phyloP scores from a whole-genome alignment of 805 yeast species.

The Cyberlindnera maritima region DNA sequence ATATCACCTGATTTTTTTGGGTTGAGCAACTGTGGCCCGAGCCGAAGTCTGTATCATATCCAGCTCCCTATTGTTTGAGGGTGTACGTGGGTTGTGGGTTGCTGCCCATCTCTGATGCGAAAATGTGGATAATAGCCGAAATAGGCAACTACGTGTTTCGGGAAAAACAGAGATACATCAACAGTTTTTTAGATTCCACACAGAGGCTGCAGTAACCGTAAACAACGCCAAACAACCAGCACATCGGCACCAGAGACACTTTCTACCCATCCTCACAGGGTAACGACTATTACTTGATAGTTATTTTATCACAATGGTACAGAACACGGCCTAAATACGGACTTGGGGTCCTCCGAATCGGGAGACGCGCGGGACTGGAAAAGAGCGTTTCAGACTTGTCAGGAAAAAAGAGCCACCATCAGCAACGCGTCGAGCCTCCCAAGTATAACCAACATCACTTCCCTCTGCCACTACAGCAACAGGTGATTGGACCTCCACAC shows the following conservation, averaged over 20 bases:
- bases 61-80: background rate
- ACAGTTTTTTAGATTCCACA: constrained; percentile 2
- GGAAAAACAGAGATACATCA: constrained; percentile 27
- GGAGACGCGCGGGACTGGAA: background rate
- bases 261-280: no score
- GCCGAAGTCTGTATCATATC: background rate
- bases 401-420: background rate
- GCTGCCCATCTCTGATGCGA: no score
- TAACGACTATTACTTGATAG: no score
- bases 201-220: background rate
- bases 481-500: no score
- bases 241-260: background rate
- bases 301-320: no score
- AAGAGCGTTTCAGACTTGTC: constrained; percentile 10
- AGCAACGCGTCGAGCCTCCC: no score
- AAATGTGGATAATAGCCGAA: background rate
- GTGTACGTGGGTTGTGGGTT: no score
- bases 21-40: background rate
- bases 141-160: background rate
- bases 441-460: no score
- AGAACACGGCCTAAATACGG: no score
- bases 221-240: background rate
- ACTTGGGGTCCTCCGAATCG: no score
- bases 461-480: no score
- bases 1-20: background rate